phyloP scores from a whole-genome alignment of 345 rosid species.

The Cardamine chenopodiifolia region DNA sequence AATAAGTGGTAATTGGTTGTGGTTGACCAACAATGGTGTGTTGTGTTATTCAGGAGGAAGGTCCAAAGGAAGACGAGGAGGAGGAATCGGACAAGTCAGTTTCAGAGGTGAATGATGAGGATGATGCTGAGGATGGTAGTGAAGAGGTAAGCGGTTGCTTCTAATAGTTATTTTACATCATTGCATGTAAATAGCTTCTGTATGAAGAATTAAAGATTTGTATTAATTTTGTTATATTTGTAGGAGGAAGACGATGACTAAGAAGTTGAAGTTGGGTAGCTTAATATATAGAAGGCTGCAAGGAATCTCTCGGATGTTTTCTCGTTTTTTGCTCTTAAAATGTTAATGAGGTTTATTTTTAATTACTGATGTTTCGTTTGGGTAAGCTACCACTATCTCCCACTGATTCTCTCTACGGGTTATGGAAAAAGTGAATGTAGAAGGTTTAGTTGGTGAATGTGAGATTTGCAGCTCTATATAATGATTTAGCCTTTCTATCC shows the following conservation, averaged over 20 bases:
- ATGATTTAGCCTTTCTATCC: neutral
- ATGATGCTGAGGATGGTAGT: slow-evolving; percentile 77
- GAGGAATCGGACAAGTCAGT: slow-evolving; percentile 94
- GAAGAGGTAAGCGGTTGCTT: slow-evolving; percentile 56
- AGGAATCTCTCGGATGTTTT: slow-evolving; percentile 9
- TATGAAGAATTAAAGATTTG: neutral
- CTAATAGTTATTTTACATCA: neutral
- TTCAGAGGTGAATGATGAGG: slow-evolving; percentile 91
- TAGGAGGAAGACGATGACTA: slow-evolving; percentile 88
- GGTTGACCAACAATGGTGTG: neutral
- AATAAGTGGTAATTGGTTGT: no score
- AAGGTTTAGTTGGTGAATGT: slow-evolving; percentile 42
- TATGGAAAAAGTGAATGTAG: slow-evolving; percentile 25
- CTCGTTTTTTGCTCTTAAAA: neutral
- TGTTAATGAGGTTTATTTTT: slow-evolving; percentile 27
- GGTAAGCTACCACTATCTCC: slow-evolving; percentile 33
- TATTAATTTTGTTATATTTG: neutral
- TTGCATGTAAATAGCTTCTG: neutral
- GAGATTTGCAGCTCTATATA: slow-evolving; percentile 40
- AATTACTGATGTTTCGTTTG: slow-evolving; percentile 17
- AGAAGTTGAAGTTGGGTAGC: slow-evolving; percentile 46
- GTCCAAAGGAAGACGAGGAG: slow-evolving; percentile 67
- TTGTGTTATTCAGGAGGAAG: slow-evolving; percentile 63
- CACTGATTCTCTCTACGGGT: slow-evolving; percentile 31
- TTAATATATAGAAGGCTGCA: slow-evolving; percentile 44